These are phyloP conservation scores for Ettlia oleoabundans DNA, from an alignment of 139 green algal species.

Conservation along the genomic window DNA sequence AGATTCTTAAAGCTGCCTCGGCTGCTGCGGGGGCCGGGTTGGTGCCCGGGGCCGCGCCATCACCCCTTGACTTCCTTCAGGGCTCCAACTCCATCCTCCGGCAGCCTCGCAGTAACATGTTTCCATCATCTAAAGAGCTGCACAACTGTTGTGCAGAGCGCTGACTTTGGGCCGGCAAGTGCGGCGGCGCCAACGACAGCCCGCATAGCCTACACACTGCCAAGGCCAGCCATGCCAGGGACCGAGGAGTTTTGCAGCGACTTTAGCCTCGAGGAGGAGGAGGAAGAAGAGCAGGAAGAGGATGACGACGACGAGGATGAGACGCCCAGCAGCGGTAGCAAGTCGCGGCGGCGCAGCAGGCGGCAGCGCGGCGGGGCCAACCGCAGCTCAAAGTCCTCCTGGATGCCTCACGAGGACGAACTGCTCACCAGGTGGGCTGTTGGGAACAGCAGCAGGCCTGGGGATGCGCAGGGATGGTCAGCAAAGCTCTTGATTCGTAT, in stretches of 20 bases:
- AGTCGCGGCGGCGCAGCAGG: background rate
- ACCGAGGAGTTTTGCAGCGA: background rate
- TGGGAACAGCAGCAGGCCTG: background rate
- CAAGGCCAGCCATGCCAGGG: background rate
- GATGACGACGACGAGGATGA: slow-evolving; percentile 7
- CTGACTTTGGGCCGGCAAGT: no score
- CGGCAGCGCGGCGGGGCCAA: background rate
- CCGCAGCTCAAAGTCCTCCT: slow-evolving; percentile 52
- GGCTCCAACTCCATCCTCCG: no score
- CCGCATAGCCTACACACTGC: no score
- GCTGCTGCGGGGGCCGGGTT: no score
- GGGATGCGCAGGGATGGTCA: background rate
- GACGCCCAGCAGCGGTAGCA: background rate
- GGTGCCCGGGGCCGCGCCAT: no score
- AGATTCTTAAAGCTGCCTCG: no score
- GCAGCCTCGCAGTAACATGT: no score
- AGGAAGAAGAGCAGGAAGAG: background rate
- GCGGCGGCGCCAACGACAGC: no score
- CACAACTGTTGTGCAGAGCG: no score
- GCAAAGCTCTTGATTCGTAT: background rate
- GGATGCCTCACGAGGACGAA: slow-evolving; percentile 57
- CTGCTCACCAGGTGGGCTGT: slow-evolving; percentile 47
- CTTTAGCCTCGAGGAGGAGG: slow-evolving; percentile 4
- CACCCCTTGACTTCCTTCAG: no score
- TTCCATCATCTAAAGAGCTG: no score